These are phyloP conservation scores for Calonectria multiphialidica DNA, from an alignment of 2,329 filamentous ascomycete genomes.

Conservation along the genomic window DNA sequence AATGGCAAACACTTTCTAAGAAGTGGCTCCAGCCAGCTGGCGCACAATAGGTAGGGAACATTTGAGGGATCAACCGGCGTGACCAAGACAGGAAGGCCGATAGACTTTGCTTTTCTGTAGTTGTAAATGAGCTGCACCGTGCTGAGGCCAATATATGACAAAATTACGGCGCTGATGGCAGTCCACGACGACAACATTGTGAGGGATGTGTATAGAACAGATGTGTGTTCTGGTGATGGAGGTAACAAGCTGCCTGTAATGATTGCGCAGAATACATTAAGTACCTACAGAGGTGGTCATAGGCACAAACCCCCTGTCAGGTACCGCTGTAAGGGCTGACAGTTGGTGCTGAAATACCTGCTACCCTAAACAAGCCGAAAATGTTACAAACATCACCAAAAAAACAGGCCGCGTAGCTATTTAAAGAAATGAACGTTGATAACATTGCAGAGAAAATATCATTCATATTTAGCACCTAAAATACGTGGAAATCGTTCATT, in stretches of 20 bases:
- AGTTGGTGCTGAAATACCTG: no score
- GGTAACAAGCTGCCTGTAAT: not conserved
- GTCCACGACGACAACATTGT: conserved; percentile 24
- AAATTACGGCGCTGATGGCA: not conserved
- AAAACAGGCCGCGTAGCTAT: not conserved
- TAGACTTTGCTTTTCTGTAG: conserved; percentile 30
- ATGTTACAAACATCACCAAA: no score
- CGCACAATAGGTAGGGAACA: conserved; percentile 28
- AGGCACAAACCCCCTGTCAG: not conserved
- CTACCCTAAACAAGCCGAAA: not conserved
- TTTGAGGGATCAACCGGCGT: conserved; percentile 36
- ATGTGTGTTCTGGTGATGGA: not conserved
- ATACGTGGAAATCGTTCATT: no score
- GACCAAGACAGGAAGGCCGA: conserved; percentile 31
- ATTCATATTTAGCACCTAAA: not conserved
- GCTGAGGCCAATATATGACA: conserved; percentile 20
- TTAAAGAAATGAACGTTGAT: not conserved
- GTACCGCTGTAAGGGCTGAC: not conserved
- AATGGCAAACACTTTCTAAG: conserved; percentile 25
- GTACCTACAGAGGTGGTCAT: conserved; percentile 16
- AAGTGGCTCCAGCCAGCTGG: conserved; percentile 28
- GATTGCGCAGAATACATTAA: conserved; percentile 16
- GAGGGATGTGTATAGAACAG: not conserved
- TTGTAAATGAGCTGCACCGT: conserved; percentile 24
- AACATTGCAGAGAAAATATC: not conserved